These are phyloP conservation scores for Colletotrichum abscissum DNA, from an alignment of 2,329 filamentous ascomycete genomes.

Conservation along the genomic window DNA sequence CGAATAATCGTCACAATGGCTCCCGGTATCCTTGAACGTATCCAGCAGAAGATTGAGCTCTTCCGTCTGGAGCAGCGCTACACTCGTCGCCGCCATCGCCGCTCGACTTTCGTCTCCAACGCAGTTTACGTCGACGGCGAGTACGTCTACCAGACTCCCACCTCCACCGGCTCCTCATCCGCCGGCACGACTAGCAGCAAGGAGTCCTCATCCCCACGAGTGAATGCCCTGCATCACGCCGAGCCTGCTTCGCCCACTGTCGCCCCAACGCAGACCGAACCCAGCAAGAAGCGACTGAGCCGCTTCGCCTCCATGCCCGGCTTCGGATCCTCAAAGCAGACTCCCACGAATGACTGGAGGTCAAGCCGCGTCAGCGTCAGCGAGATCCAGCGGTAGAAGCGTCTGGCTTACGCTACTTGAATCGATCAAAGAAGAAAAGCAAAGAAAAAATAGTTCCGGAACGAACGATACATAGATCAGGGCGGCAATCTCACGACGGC, in stretches of 20 bases:
- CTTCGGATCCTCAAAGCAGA: conserved; percentile 57
- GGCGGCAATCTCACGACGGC: conserved; percentile 29
- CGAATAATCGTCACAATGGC: conserved; percentile 49
- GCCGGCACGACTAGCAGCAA: conserved; percentile 51
- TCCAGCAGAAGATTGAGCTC: conserved; percentile 82
- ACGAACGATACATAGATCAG: conserved; percentile 12
- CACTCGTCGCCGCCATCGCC: conserved; percentile 86
- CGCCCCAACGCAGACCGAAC: conserved; percentile 38
- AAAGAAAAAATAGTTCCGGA: background rate
- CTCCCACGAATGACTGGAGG: conserved; percentile 53
- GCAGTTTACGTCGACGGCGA: conserved; percentile 95
- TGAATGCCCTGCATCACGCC: conserved; percentile 51
- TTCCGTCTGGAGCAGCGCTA: conserved; percentile 97
- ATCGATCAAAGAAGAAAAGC: background rate
- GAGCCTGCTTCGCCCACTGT: conserved; percentile 41
- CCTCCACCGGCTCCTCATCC: conserved; percentile 66
- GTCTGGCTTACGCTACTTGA: background rate
- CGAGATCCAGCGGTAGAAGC: conserved; percentile 33
- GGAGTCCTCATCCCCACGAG: conserved; percentile 41
- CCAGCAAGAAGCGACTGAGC: conserved; percentile 62
- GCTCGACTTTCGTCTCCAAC: conserved; percentile 88
- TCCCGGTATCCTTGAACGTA: conserved; percentile 66
- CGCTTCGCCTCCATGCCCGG: conserved; percentile 67
- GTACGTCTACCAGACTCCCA: conserved; percentile 82
- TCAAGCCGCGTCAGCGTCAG: conserved; percentile 44